Evolutionary conservation across 805 yeast species (phyloP).

Genomic region (Blastobotrys mokoenaii): DNA sequence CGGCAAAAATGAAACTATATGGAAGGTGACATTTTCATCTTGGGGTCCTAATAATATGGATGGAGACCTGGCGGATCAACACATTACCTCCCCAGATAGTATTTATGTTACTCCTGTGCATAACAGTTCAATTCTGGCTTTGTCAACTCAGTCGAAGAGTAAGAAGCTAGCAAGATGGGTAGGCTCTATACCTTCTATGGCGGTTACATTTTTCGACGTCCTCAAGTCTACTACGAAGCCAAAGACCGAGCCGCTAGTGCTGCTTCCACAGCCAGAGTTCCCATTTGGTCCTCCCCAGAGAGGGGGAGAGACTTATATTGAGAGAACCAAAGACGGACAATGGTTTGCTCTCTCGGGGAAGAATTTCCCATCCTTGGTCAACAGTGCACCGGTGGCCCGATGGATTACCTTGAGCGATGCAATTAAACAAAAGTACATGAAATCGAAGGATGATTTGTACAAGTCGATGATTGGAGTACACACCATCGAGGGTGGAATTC

Average conservation of each 20-base stretch:
- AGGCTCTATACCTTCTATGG: constrained; percentile 58
- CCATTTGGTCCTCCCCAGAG: constrained; percentile 3
- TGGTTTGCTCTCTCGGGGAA: constrained; percentile 84
- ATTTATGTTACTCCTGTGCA: constrained; percentile 77
- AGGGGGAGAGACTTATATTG: constrained; percentile 45
- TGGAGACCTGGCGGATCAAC: constrained; percentile 39
- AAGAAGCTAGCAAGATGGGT: constrained; percentile 78
- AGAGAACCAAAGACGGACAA: constrained; percentile 46
- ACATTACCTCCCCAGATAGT: constrained; percentile 49
- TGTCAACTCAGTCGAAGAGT: constrained; percentile 47
- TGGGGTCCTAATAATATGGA: constrained; percentile 94
- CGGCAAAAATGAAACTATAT: constrained; percentile 56
- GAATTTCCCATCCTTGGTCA: constrained; percentile 73
- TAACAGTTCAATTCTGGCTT: constrained; percentile 68
- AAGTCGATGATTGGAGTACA: constrained; percentile 20
- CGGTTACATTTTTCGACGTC: constrained; percentile 75
- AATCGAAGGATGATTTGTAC: constrained; percentile 6
- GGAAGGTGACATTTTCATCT: constrained; percentile 79
- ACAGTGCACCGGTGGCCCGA: constrained; percentile 66
- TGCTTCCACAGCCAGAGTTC: constrained; percentile 31
- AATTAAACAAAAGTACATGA: not conserved
- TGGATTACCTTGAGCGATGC: constrained; percentile 28
- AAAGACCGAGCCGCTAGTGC: constrained; percentile 19
- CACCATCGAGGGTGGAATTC: constrained; percentile 5
- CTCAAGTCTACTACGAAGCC: constrained; percentile 25